Conservation (phyloP, 306 rosid genomes). For the Dryas drummondii region DNA sequence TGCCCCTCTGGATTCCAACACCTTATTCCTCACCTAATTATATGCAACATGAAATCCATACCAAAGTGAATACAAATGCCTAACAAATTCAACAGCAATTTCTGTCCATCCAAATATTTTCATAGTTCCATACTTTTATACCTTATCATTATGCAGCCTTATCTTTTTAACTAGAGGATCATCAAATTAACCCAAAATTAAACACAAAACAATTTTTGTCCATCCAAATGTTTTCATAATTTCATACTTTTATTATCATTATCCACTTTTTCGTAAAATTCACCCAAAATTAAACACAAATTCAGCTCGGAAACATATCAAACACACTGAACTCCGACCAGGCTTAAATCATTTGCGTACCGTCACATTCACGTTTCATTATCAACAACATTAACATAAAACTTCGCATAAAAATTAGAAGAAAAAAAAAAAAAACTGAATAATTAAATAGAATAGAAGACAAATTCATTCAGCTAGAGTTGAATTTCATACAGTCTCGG, state of each 20-base stretch:
- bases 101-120: background rate
- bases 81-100: background rate
- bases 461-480: background rate
- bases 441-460: background rate
- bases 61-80: background rate
- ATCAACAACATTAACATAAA: background rate
- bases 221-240: too few species aligned
- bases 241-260: too few species aligned
- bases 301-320: background rate
- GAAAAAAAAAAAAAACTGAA: background rate
- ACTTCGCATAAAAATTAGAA: background rate
- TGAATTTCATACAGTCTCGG: constrained; percentile 62
- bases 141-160: too few species aligned
- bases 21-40: constrained; percentile 76
- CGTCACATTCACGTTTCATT: background rate
- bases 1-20: constrained; percentile 87
- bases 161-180: background rate
- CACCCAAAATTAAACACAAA: background rate
- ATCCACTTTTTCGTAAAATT: too few species aligned
- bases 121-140: too few species aligned
- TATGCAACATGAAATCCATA: constrained; percentile 13
- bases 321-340: background rate
- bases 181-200: background rate
- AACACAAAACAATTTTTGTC: background rate
- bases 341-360: background rate